These are phyloP conservation scores for Globisporangium irregulare DNA, from an alignment of 352 stramenopile genomes.

Conservation along the genomic window DNA sequence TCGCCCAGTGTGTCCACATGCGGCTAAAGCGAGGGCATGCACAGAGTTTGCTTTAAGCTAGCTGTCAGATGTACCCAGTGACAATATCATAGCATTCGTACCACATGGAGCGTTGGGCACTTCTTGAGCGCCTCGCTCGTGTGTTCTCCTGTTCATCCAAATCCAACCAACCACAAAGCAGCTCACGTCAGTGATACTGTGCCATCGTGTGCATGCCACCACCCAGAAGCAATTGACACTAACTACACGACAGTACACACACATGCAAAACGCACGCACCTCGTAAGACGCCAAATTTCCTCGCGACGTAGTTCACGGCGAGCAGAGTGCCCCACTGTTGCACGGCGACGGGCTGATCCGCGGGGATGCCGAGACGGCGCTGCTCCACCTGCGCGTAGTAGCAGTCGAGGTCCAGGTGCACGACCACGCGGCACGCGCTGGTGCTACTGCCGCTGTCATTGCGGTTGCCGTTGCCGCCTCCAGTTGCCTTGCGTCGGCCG, in stretches of 20 bases:
- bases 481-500: background rate
- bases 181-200: background rate
- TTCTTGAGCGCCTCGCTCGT: slow-evolving; percentile 63
- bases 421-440: slow-evolving; percentile 49
- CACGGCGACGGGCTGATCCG: slow-evolving; percentile 62
- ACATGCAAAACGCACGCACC: slow-evolving; percentile 19
- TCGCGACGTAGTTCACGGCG: slow-evolving; percentile 81
- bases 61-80: background rate
- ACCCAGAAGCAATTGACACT: background rate
- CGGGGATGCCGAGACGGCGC: slow-evolving; percentile 60
- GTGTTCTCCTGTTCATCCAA: slow-evolving; percentile 56
- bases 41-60: background rate
- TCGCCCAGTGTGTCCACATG: slow-evolving; percentile 82
- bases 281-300: slow-evolving; percentile 64
- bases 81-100: slow-evolving; percentile 15
- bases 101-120: slow-evolving; percentile 75
- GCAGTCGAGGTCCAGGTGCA: slow-evolving; percentile 86
- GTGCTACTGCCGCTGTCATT: no score
- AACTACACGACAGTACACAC: background rate
- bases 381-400: slow-evolving; percentile 88
- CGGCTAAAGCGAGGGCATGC: slow-evolving; percentile 29
- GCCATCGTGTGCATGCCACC: no score
- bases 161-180: background rate
- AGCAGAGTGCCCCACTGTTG: slow-evolving; percentile 85
- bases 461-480: background rate